Evolutionary conservation across 805 yeast species (phyloP).

Genomic region (Lachancea cidri): DNA sequence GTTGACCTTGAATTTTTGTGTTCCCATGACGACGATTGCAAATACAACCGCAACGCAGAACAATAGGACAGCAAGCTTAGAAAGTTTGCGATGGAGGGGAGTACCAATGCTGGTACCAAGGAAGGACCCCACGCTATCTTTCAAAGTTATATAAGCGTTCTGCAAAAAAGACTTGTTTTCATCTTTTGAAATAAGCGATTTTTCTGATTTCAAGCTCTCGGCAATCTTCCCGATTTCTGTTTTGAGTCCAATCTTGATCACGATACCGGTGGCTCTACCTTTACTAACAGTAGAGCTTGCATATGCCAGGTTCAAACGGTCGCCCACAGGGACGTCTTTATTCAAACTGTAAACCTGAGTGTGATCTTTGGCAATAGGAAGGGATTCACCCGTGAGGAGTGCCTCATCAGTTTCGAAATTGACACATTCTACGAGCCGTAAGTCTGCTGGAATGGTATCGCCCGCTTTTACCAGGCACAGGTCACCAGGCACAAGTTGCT

Average conservation of each 20-base stretch:
- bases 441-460: conserved; percentile 94
- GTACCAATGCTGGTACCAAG: conserved; percentile 77
- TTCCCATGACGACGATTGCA: conserved; percentile 83
- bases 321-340: conserved; percentile 50
- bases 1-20: conserved; percentile 70
- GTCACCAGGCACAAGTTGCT: conserved; percentile 92
- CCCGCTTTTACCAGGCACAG: conserved; percentile 85
- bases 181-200: conserved; percentile 28
- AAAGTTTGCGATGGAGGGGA: conserved; percentile 69
- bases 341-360: conserved; percentile 35
- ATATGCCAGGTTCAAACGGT: conserved; percentile 72
- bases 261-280: conserved; percentile 91
- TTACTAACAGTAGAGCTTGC: conserved; percentile 96
- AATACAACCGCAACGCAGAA: conserved; percentile 77
- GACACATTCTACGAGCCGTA: conserved; percentile 68
- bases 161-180: conserved; percentile 39
- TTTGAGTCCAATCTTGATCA: conserved; percentile 81
- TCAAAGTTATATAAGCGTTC: conserved; percentile 38
- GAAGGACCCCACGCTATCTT: conserved; percentile 57
- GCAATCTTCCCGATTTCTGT: conserved; percentile 96
- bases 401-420: conserved; percentile 88
- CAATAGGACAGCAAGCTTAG: conserved; percentile 69
- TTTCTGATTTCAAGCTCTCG: conserved; percentile 54
- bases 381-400: conserved; percentile 89
- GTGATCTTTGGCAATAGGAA: conserved; percentile 67